phyloP scores from a whole-genome alignment of 2,329 filamentous ascomycete species.

The Pseudohalonectria lignicola region DNA sequence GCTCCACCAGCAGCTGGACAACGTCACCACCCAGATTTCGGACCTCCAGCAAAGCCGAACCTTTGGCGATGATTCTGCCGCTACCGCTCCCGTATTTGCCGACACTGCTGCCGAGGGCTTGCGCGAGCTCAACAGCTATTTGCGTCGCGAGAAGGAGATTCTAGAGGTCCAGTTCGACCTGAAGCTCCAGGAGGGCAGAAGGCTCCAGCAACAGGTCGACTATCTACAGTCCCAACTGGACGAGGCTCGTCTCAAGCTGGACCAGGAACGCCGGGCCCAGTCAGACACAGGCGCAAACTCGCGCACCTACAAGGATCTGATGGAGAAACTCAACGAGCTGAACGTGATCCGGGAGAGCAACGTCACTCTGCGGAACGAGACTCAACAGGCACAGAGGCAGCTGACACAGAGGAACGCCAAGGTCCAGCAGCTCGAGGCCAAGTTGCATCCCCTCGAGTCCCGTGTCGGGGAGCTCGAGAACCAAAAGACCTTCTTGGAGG shows the following conservation, averaged over 20 bases:
- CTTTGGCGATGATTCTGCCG: conserved; percentile 36
- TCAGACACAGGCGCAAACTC: conserved; percentile 63
- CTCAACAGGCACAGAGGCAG: conserved; percentile 65
- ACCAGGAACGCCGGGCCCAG: conserved; percentile 73
- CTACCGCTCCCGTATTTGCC: conserved; percentile 36
- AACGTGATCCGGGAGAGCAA: conserved; percentile 95
- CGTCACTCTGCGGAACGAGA: conserved; percentile 78
- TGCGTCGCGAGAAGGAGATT: conserved; percentile 94
- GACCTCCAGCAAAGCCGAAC: conserved; percentile 67
- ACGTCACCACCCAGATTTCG: conserved; percentile 67
- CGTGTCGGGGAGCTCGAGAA: conserved; percentile 75
- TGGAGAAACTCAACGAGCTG: conserved; percentile 90
- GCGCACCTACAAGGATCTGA: conserved; percentile 76
- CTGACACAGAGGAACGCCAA: conserved; percentile 64
- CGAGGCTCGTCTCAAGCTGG: conserved; percentile 76
- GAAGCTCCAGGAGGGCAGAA: conserved; percentile 76
- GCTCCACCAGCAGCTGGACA: conserved; percentile 80
- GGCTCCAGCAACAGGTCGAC: conserved; percentile 81
- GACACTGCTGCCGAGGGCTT: conserved; percentile 61
- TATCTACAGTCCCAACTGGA: conserved; percentile 83
- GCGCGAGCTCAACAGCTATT: conserved; percentile 81
- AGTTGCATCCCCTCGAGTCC: conserved; percentile 73
- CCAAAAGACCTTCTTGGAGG: conserved; percentile 68
- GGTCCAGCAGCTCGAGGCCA: conserved; percentile 61
- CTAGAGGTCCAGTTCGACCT: conserved; percentile 93